These are phyloP conservation scores for Umbelopsis sp. DNA, from an alignment of 192 early-diverging fungal genomes.

Conservation along the genomic window DNA sequence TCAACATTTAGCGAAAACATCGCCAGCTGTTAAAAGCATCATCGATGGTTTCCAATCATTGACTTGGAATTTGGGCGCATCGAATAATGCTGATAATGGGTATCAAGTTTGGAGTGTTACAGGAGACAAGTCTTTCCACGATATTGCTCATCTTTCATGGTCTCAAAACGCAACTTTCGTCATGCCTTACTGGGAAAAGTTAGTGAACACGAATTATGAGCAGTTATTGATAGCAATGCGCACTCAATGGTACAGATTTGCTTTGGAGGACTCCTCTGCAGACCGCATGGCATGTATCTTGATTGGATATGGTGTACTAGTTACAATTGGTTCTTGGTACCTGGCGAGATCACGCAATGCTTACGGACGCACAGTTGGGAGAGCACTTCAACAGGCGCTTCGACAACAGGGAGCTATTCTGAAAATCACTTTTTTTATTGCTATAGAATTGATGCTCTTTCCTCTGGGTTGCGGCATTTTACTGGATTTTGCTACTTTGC, in stretches of 20 bases:
- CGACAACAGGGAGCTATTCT: slow-evolving; percentile 56
- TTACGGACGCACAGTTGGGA: slow-evolving; percentile 48
- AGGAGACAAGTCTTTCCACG: slow-evolving; percentile 5
- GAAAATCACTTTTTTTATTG: slow-evolving; percentile 85
- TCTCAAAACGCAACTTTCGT: neutral
- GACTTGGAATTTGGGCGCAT: neutral
- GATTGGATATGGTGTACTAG: slow-evolving; percentile 63
- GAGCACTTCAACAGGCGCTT: slow-evolving; percentile 46
- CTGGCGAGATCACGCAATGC: slow-evolving; percentile 34
- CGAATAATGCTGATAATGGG: slow-evolving; percentile 4
- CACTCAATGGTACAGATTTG: slow-evolving; percentile 48
- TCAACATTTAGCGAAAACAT: neutral
- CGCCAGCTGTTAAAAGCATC: neutral
- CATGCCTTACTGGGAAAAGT: neutral
- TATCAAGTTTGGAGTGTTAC: slow-evolving; percentile 11
- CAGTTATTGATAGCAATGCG: neutral
- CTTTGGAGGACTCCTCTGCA: slow-evolving; percentile 50
- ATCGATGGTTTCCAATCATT: neutral
- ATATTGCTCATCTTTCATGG: neutral
- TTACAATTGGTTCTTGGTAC: slow-evolving; percentile 54
- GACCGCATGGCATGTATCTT: slow-evolving; percentile 61
- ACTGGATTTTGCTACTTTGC: slow-evolving; percentile 81
- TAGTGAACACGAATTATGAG: slow-evolving; percentile 17
- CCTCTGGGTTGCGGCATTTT: slow-evolving; percentile 88
- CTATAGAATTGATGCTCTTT: slow-evolving; percentile 86